A percentile compares a stretch with the other conserved stretches of the same genome.
These are phyloP conservation scores for Yamadazyma spencermartinsiae DNA, from an alignment of 1,139 yeast genomes.

Conservation along the genomic window DNA sequence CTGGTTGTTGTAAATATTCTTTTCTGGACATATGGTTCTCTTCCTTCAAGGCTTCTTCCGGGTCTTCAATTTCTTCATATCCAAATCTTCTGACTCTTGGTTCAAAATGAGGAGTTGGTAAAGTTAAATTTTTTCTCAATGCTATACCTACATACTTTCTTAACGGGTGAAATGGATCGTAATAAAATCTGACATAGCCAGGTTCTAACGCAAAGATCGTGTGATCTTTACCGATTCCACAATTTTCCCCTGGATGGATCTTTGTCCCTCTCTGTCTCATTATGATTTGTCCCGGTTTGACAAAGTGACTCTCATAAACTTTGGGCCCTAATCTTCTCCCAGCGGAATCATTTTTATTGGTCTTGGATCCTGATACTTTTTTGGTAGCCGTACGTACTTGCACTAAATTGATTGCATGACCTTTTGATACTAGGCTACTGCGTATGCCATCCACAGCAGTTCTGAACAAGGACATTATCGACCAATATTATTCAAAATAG, in stretches of 20 bases:
- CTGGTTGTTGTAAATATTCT: slow-evolving; percentile 58
- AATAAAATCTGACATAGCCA: slow-evolving; percentile 86
- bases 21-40: slow-evolving; percentile 59
- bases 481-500: neutral
- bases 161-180: slow-evolving; percentile 96
- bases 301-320: slow-evolving; percentile 69
- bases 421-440: neutral
- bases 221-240: slow-evolving; percentile 89
- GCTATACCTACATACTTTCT: slow-evolving; percentile 91
- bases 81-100: slow-evolving; percentile 90
- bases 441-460: slow-evolving; percentile 2
- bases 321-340: slow-evolving; percentile 95
- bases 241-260: slow-evolving; percentile 93
- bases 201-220: slow-evolving; percentile 91
- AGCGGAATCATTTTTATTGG: slow-evolving; percentile 91
- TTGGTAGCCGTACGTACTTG: slow-evolving; percentile 86
- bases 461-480: slow-evolving; percentile 7
- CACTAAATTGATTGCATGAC: neutral
- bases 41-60: slow-evolving; percentile 55
- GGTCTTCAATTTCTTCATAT: slow-evolving; percentile 52
- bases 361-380: slow-evolving; percentile 90
- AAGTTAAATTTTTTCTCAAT: slow-evolving; percentile 55
- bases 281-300: slow-evolving; percentile 80
- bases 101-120: slow-evolving; percentile 88
- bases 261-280: slow-evolving; percentile 97